Base-by-base conservation (phyloP, 2,329 filamentous ascomycete genomes). In the Aureobasidium sp. region DNA sequence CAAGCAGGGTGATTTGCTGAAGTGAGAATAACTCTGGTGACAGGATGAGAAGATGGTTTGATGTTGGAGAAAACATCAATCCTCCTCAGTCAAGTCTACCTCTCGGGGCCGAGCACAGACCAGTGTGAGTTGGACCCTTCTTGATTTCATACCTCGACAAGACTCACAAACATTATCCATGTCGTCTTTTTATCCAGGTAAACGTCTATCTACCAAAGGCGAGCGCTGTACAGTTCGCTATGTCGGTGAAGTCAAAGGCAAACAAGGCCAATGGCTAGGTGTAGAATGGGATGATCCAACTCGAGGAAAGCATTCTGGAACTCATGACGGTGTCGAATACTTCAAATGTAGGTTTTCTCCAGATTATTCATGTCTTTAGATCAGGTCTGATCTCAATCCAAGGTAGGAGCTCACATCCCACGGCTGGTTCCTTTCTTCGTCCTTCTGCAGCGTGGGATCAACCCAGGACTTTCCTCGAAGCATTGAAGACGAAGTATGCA, bases 211-310 rank as follows among this genome's bases (percentile, higher is more conserved):
- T 4, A 97, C 93, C 73, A 90, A 92, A 70, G 89, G 89, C 38
- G 88, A 89, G 25, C 80, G 92, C 48, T 97, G 95, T 79, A 98
- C 95, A 1, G 87, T 98, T 66, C 90, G 94, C 68, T 98, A 95
- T 75, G 81, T 93, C 68, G 96, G 96, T 51, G 78, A 86, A 40
- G 91, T 98, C 10, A 85, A 88, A 59, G 93, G 92, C 71, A 95
- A 94, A 11, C 85, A 87, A 50, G 93, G 94, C 56, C 84, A 87
- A 69, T 98, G 95, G 95, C 86, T 98, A 40, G 96, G 96, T 54
- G 93, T 98, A 55, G 96, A 99, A 85, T 99, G 96, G 96, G 95
- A 98, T 79, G 93, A 98, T 77, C 83, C 90, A 65, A 86, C 84
- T 43, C 87, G 95, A 73, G 96, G 96, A 68, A 98, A 98, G 82